Evolutionary conservation across 2,329 filamentous ascomycete genomes (phyloP).

Genomic region (Fusarium albidum): DNA sequence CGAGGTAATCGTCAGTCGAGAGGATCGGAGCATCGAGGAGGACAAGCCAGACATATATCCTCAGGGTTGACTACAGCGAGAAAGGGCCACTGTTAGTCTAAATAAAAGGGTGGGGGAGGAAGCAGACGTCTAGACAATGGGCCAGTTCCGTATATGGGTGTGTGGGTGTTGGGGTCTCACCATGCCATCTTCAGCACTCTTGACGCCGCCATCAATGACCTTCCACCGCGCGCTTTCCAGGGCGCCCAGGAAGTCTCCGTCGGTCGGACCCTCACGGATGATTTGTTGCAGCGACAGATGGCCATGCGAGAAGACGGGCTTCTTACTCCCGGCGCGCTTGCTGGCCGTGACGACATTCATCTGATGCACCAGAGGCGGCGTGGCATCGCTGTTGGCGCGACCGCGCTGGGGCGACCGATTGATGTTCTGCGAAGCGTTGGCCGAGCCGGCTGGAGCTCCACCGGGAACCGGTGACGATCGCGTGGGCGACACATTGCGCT

Average conservation of each 20-base stretch:
- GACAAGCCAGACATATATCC: conserved; percentile 96
- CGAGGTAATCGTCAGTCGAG: conserved; percentile 86
- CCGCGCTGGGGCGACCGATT: conserved; percentile 61
- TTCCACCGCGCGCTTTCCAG: conserved; percentile 77
- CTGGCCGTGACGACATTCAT: conserved; percentile 46
- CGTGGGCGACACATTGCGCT: conserved; percentile 47
- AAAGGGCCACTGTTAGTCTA: conserved; percentile 9
- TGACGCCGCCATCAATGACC: conserved; percentile 78
- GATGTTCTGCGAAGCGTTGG: conserved; percentile 20
- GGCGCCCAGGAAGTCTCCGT: conserved; percentile 72
- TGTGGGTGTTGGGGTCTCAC: conserved; percentile 62
- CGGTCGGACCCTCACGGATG: conserved; percentile 80
- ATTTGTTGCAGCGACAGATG: conserved; percentile 74
- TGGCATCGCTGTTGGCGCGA: conserved; percentile 78
- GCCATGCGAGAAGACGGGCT: conserved; percentile 59
- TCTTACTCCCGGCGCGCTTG: conserved; percentile 51
- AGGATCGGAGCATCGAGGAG: conserved; percentile 88
- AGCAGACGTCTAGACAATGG: no score
- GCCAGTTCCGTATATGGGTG: no score
- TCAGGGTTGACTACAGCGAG: conserved; percentile 76
- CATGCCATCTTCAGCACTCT: conserved; percentile 83
- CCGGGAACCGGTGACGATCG: conserved; percentile 27
- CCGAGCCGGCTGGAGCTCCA: conserved; percentile 14
- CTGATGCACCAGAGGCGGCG: conserved; percentile 50
- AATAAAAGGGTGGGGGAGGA: no score